Base-by-base conservation (phyloP, 169 alveolate species). In the Amoebophrya sp. region DNA sequence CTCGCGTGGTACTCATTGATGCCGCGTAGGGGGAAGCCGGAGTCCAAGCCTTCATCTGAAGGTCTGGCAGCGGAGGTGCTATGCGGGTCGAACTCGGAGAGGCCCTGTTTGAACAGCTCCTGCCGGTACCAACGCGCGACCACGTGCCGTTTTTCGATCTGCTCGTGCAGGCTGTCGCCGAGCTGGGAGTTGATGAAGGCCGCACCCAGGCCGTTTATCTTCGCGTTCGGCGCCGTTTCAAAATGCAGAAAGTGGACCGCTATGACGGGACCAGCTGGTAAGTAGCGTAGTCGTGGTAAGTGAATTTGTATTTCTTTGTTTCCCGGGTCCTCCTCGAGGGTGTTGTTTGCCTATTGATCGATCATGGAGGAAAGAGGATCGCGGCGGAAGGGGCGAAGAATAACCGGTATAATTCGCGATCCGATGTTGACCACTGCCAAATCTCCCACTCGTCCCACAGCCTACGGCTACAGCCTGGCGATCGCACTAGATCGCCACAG, bases 131-230 rank as follows among this genome's bases (percentile, higher is more conserved):
- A 39, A 7, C 0, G 20, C 42, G 42, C 40, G n/a, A 70, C 20
- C 26, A 2, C 34, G 45, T 70, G 42, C n/a, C 89, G 45, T 41
- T 70, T 5, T 0, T 70, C 45, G 31, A 70, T 20, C 89, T 34
- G 42, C 45, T 70, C 23, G 40, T 70, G 45, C 4, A 70, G 89
- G 26, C 5, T 23, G 2, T 34, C 40, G 18, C 45, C 89, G 18
- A 70, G 87, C 90, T 91, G 93, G 0, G 93, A 88, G 88, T 91
- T 88, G 4, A 91, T 88, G 18, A 91, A 91, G 13, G 93, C 93
- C 26, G 93, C 93, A 4, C 93, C 93, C 2, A 91, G 91, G 40
- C 93, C 93, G n/a, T 91, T 91, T 90, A 91, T 91, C 70, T 91
- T 91, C 41, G 93, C 93, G 43, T 91, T 91, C 1, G 93, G 93